Percentiles rank a stretch among this genome's conserved stretches.
phyloP scores from a whole-genome alignment of 352 stramenopile genomes.

The Pythium folliculosum region DNA sequence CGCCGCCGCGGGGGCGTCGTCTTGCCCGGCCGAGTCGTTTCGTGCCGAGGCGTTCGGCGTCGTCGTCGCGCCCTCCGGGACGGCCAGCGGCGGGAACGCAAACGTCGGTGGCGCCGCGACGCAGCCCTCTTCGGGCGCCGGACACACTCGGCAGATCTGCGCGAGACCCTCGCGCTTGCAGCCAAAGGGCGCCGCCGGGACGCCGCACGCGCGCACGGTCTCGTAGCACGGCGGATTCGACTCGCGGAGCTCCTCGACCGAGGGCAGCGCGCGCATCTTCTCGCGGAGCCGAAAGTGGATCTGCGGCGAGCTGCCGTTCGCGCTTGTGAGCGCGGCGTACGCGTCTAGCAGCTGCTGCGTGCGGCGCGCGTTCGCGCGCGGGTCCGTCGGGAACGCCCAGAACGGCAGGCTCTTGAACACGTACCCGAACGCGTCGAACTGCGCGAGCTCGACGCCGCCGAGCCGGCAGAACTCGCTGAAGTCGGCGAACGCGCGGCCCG shows the following conservation, averaged over 20 bases:
- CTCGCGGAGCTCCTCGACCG: slow-evolving; percentile 22
- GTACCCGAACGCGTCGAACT: slow-evolving; percentile 8
- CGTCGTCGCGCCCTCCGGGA: slow-evolving; percentile 10
- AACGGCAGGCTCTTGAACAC: slow-evolving; percentile 29
- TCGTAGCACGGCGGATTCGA: slow-evolving; percentile 39
- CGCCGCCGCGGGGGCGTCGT: too few species aligned
- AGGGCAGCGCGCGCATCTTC: slow-evolving; percentile 28
- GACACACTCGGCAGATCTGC: slow-evolving; percentile 35
- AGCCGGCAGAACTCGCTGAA: slow-evolving; percentile 34
- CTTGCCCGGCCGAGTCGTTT: too few species aligned
- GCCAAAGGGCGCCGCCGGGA: background rate
- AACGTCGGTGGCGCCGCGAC: slow-evolving; percentile 8
- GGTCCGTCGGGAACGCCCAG: slow-evolving; percentile 33
- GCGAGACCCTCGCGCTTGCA: slow-evolving; percentile 27
- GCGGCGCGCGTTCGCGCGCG: slow-evolving; percentile 23
- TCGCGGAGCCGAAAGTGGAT: slow-evolving; percentile 11
- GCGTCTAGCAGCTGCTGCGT: slow-evolving; percentile 25
- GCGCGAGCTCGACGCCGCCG: slow-evolving; percentile 31
- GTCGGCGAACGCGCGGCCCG: slow-evolving; percentile 22
- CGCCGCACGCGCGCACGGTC: slow-evolving; percentile 25
- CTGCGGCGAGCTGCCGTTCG: slow-evolving; percentile 13
- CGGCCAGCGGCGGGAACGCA: slow-evolving; percentile 24
- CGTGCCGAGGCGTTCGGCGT: background rate
- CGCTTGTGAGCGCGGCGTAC: slow-evolving; percentile 24
- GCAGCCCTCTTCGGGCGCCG: slow-evolving; percentile 2